phyloP scores from a whole-genome alignment of 768 basidiomycete species.

The Rhodotorula paludigena region DNA sequence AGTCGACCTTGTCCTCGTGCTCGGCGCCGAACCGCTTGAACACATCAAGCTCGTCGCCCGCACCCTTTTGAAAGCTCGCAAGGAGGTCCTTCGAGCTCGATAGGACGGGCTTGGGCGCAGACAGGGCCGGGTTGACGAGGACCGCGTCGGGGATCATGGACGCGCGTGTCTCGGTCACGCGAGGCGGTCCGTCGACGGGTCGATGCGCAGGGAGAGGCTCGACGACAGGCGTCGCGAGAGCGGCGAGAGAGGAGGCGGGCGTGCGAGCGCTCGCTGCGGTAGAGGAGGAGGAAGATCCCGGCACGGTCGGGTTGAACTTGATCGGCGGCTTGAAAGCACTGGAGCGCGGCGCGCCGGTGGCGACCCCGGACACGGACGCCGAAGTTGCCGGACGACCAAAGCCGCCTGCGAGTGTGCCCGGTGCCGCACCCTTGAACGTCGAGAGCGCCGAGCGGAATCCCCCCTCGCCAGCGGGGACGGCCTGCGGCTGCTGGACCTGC shows the following conservation, averaged over 20 bases:
- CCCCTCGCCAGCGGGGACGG: constrained; percentile 16
- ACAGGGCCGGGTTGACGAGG: constrained; percentile 21
- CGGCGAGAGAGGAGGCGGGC: background rate
- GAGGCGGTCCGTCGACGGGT: constrained; percentile 9
- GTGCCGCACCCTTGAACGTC: background rate
- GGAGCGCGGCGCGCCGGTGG: too few species aligned
- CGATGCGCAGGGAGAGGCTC: background rate
- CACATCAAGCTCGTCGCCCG: constrained; percentile 1
- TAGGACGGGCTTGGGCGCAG: background rate
- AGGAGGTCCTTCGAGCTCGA: constrained; percentile 18
- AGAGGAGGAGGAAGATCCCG: background rate
- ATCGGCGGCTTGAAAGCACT: constrained; percentile 1
- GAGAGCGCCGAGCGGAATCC: constrained; percentile 26
- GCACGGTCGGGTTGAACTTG: background rate
- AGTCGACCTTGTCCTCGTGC: too few species aligned
- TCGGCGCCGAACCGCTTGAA: constrained; percentile 4
- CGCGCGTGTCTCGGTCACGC: constrained; percentile 24
- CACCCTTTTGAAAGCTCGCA: constrained; percentile 18
- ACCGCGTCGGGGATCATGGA: constrained; percentile 19
- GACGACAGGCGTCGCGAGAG: background rate
- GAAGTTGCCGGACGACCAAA: background rate
- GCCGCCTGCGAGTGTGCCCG: background rate
- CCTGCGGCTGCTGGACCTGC: constrained; percentile 1
- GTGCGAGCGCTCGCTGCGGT: background rate
- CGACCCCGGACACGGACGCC: too few species aligned